Base-by-base conservation (phyloP, 164 flowering plant species). In the Nymphaea colorata region DNA sequence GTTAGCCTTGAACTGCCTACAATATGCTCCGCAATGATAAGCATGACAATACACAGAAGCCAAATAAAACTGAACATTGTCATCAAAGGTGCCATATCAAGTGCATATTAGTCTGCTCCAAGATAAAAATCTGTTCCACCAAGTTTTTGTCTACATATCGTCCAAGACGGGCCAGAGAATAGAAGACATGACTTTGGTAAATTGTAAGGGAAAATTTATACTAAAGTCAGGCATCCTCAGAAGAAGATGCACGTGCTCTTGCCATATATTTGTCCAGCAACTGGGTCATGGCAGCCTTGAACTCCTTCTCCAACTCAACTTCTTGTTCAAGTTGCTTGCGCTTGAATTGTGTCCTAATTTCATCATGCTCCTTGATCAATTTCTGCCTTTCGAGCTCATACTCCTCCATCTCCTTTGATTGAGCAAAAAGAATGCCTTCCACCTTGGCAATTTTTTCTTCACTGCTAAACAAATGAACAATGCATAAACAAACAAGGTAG, bases 361-460 rank as follows among this genome's bases (percentile, higher is more conserved):
- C 41, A n/a, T n/a, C 63, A 3, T 61, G 63, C 6, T 61, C n/a
- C 41, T n/a, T n/a, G 25, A 61, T n/a, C 7, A 61, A n/a, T 61
- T 61, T n/a, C 36, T 61, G 36, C 41, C 25, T 61, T 4, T 61
- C 63, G 8, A 36, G 36, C 41, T 61, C 5, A n/a, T 61, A 61
- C 63, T 61, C 63, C 41, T 61, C 41, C 41, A n/a, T n/a, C 6
- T n/a, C 63, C 25, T 61, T 61, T 36, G 25, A n/a, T 6, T 61
- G 63, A 36, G 25, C 41, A 6, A n/a, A n/a, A 61, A 61, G 63
- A 61, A n/a, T 61, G 11, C 16, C 41, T 36, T n/a, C 25, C 63
- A 61, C 63, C 63, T 61, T 61, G 6, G 63, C 25, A 36, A 61
- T 61, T 36, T 61, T n/a, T 61, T 61, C 63, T 11, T 61, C 36